phyloP scores from a whole-genome alignment of 2,329 filamentous ascomycete genomes.

The Colletotrichum godetiae region DNA sequence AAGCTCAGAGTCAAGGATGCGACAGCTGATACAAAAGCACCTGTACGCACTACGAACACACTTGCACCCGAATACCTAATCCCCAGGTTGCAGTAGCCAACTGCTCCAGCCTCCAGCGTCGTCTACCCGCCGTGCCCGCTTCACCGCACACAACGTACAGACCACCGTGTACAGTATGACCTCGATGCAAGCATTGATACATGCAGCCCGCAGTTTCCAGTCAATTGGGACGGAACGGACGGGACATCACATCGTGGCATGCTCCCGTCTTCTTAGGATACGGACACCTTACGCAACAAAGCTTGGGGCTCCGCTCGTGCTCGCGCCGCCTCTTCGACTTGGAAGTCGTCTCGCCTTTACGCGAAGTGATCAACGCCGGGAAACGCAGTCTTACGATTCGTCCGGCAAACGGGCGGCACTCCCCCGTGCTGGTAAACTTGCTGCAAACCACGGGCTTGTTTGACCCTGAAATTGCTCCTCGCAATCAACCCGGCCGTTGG shows the following conservation, averaged over 20 bases:
- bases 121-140: constrained; percentile 6
- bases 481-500: constrained; percentile 22
- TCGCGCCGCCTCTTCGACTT: constrained; percentile 13
- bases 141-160: not conserved
- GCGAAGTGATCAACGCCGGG: constrained; percentile 26
- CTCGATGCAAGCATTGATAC: constrained; percentile 10
- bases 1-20: not conserved
- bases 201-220: constrained; percentile 30
- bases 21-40: not conserved
- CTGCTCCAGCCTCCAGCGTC: constrained; percentile 19
- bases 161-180: not conserved
- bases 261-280: not conserved
- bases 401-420: constrained; percentile 12
- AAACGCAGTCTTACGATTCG: constrained; percentile 24
- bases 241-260: constrained; percentile 16
- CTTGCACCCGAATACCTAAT: not conserved
- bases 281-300: constrained; percentile 4
- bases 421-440: constrained; percentile 30
- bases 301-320: constrained; percentile 22
- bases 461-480: constrained; percentile 33
- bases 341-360: constrained; percentile 5
- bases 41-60: not conserved
- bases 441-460: constrained; percentile 27
- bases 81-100: constrained; percentile 14
- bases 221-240: constrained; percentile 32